Conservation (phyloP, 2,329 filamentous ascomycete genomes). For the Claviceps sp. region DNA sequence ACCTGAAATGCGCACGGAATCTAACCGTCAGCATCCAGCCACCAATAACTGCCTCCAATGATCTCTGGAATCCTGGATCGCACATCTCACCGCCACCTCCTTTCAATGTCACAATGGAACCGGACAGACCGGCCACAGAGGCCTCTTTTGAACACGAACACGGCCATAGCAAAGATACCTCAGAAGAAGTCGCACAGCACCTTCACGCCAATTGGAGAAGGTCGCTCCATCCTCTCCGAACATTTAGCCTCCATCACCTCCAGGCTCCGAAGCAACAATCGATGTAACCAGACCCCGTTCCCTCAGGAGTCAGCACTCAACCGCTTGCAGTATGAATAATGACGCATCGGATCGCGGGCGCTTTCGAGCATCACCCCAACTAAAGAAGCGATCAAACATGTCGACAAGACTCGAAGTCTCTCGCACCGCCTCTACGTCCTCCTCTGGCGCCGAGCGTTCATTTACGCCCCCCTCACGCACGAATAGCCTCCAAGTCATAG, state of each 20-base stretch:
- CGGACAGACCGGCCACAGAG: conserved; percentile 30
- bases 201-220: conserved; percentile 94
- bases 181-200: conserved; percentile 81
- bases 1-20: conserved; percentile 31
- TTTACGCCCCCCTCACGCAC: conserved; percentile 60
- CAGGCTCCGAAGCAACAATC: conserved; percentile 28
- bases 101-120: conserved; percentile 32
- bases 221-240: conserved; percentile 64
- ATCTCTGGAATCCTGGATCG: conserved; percentile 35
- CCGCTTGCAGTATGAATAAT: conserved; percentile 40
- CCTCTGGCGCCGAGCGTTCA: conserved; percentile 43
- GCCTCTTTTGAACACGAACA: conserved; percentile 36
- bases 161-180: conserved; percentile 47
- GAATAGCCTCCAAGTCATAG: conserved; percentile 52
- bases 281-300: conserved; percentile 22
- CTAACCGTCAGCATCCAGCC: conserved; percentile 42
- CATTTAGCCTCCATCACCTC: conserved; percentile 47
- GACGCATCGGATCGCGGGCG: conserved; percentile 44
- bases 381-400: conserved; percentile 32
- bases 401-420: conserved; percentile 31
- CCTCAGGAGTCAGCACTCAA: conserved; percentile 10
- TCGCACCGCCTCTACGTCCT: conserved; percentile 13
- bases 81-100: conserved; percentile 36
- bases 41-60: conserved; percentile 29
- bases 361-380: conserved; percentile 41